Evolutionary conservation across 2,329 filamentous ascomycete species (phyloP).

Genomic region (Colletotrichum sp.): DNA sequence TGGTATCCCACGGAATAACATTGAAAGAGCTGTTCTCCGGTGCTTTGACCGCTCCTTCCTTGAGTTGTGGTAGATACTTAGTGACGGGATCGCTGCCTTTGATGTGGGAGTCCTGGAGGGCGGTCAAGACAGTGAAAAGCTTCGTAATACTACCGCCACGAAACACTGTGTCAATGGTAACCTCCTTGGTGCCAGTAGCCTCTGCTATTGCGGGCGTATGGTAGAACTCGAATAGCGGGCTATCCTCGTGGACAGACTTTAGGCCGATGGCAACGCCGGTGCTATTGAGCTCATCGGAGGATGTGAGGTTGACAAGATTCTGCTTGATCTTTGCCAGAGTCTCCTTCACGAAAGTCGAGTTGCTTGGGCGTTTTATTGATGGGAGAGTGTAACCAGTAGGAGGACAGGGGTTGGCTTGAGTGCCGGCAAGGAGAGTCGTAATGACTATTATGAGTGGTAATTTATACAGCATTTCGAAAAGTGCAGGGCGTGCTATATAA

Average conservation of each 20-base stretch:
- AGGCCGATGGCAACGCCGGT: conserved; percentile 44
- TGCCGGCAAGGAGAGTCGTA: not conserved
- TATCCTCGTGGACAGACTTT: conserved; percentile 45
- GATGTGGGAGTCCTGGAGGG: conserved; percentile 33
- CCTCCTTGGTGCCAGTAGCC: conserved; percentile 20
- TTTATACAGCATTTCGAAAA: not conserved
- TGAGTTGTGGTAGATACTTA: conserved; percentile 26
- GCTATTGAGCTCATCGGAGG: conserved; percentile 24
- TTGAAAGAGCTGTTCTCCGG: not conserved
- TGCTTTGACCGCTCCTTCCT: not conserved
- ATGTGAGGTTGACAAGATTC: conserved; percentile 9
- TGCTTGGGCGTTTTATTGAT: not conserved
- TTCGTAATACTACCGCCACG: conserved; percentile 48
- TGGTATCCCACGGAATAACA: conserved; percentile 19
- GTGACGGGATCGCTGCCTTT: conserved; percentile 31
- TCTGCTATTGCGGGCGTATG: conserved; percentile 38
- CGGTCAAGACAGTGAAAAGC: conserved; percentile 41
- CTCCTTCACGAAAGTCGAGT: not conserved
- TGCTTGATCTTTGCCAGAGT: not conserved
- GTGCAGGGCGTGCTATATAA: not conserved
- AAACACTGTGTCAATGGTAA: conserved; percentile 46
- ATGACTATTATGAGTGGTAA: not conserved
- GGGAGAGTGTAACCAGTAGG: not conserved
- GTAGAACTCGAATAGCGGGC: conserved; percentile 42
- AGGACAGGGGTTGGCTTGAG: conserved; percentile 1